These are phyloP conservation scores for Cornus florida DNA, from an alignment of 148 eudicot species.

Conservation along the genomic window DNA sequence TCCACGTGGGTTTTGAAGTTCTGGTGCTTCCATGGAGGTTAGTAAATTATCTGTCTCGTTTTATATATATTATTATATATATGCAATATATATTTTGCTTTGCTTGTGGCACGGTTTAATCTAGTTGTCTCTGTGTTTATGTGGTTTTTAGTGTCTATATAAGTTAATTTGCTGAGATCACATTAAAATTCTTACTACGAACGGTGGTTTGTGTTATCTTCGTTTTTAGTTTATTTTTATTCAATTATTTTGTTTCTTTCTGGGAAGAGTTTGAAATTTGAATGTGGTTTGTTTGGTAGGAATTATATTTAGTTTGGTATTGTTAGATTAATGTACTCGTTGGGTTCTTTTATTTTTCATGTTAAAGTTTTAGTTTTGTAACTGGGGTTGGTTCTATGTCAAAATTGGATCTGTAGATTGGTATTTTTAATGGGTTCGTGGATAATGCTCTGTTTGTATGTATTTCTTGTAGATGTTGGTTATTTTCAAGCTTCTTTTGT, in stretches of 20 bases:
- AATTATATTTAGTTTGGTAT: conserved; percentile 10
- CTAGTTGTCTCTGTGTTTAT: neutral
- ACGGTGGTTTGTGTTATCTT: neutral
- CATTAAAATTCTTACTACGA: conserved; percentile 10
- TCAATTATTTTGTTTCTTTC: neutral
- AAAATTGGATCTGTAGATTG: conserved; percentile 11
- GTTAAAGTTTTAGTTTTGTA: conserved; percentile 6
- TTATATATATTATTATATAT: neutral
- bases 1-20: conserved; percentile 8
- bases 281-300: neutral
- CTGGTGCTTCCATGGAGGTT: conserved; percentile 13
- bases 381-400: neutral
- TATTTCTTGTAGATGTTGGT: neutral
- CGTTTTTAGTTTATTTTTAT: neutral
- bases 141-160: neutral
- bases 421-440: neutral
- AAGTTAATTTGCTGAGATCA: conserved; percentile 23
- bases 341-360: neutral
- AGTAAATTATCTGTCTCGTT: neutral
- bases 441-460: neutral
- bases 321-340: conserved; percentile 15
- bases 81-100: neutral
- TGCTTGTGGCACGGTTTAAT: conserved; percentile 11
- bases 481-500: neutral
- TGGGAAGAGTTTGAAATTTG: neutral